A percentile compares a stretch with the other conserved stretches of the same genome.
Conservation (phyloP, 2,329 filamentous ascomycete species). For the Phyllosticta citribraziliensis region DNA sequence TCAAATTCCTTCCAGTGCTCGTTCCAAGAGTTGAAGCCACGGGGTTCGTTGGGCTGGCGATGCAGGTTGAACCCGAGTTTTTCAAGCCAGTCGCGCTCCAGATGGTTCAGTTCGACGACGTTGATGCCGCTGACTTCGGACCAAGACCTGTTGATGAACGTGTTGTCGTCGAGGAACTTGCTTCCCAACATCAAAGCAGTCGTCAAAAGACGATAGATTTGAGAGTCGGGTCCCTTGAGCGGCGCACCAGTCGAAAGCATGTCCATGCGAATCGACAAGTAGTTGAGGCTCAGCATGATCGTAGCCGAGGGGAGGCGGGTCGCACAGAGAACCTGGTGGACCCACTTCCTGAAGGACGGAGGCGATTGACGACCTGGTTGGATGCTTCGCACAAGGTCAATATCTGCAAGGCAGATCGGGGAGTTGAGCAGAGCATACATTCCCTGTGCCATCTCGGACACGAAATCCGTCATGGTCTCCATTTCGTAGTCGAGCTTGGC, state of each 20-base stretch:
- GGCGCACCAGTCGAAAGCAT: slow-evolving; percentile 47
- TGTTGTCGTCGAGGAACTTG: slow-evolving; percentile 96
- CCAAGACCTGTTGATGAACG: slow-evolving; percentile 95
- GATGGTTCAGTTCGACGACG: slow-evolving; percentile 70
- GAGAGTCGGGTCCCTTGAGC: slow-evolving; percentile 46
- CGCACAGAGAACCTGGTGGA: slow-evolving; percentile 80
- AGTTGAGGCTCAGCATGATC: slow-evolving; percentile 83
- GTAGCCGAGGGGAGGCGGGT: slow-evolving; percentile 85
- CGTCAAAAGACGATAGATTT: slow-evolving; percentile 81
- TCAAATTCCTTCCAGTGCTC: slow-evolving; percentile 58
- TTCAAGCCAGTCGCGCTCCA: slow-evolving; percentile 81
- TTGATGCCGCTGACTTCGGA: slow-evolving; percentile 87
- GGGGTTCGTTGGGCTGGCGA: slow-evolving; percentile 68
- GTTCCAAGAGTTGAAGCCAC: slow-evolving; percentile 59
- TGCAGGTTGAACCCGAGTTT: slow-evolving; percentile 79
- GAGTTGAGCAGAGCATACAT: slow-evolving; percentile 52
- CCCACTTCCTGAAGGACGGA: slow-evolving; percentile 79
- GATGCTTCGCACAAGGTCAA: slow-evolving; percentile 55
- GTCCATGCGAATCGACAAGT: slow-evolving; percentile 74
- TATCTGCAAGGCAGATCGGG: slow-evolving; percentile 49
- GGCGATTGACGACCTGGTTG: slow-evolving; percentile 53
- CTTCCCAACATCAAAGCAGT: slow-evolving; percentile 77
- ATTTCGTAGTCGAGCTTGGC: slow-evolving; percentile 95
- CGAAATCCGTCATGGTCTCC: slow-evolving; percentile 91
- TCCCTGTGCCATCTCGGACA: slow-evolving; percentile 76